Percentiles rank a stretch among this genome's conserved stretches.
Conservation (phyloP, 2,329 filamentous ascomycete species). For the Aspergillaceae sp. region DNA sequence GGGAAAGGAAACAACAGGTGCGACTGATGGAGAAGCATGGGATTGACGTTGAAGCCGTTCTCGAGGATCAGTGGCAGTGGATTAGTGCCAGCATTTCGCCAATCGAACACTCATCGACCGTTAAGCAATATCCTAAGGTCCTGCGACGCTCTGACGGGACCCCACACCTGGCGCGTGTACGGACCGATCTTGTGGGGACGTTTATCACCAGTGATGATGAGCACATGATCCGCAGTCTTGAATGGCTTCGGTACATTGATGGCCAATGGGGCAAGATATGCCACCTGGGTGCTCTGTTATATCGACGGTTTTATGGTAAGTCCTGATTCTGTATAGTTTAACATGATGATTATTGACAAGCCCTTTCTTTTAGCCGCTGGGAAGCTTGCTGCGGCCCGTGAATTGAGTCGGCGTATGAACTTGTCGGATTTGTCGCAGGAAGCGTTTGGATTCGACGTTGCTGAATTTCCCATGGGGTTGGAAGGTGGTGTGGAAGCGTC, state of each 20-base stretch:
- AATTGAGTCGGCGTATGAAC: conserved; percentile 44
- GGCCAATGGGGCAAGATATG: conserved; percentile 66
- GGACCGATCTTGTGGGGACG: conserved; percentile 61
- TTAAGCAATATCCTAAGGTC: conserved; percentile 33
- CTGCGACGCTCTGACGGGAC: conserved; percentile 43
- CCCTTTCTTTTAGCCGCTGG: conserved; percentile 20
- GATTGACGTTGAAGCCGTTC: conserved; percentile 63
- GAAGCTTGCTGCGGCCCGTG: conserved; percentile 46
- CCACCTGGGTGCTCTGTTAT: conserved; percentile 58
- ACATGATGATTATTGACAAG: conserved; percentile 9
- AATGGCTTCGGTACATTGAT: conserved; percentile 74
- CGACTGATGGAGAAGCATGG: conserved; percentile 65
- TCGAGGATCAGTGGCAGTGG: conserved; percentile 57
- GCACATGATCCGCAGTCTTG: conserved; percentile 67
- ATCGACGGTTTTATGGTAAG: conserved; percentile 78
- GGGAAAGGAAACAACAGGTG: conserved; percentile 60
- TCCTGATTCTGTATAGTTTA: conserved; percentile 20
- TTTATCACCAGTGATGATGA: conserved; percentile 54
- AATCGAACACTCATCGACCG: conserved; percentile 22
- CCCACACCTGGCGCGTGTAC: conserved; percentile 55
- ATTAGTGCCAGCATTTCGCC: conserved; percentile 26
- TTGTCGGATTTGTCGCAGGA: conserved; percentile 40
- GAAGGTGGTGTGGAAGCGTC: conserved; percentile 17
- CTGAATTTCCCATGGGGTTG: conserved; percentile 15
- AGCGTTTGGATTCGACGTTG: conserved; percentile 31